phyloP scores from a whole-genome alignment of 371 early-diverging fungal genomes.

The Mortierella sp. region DNA sequence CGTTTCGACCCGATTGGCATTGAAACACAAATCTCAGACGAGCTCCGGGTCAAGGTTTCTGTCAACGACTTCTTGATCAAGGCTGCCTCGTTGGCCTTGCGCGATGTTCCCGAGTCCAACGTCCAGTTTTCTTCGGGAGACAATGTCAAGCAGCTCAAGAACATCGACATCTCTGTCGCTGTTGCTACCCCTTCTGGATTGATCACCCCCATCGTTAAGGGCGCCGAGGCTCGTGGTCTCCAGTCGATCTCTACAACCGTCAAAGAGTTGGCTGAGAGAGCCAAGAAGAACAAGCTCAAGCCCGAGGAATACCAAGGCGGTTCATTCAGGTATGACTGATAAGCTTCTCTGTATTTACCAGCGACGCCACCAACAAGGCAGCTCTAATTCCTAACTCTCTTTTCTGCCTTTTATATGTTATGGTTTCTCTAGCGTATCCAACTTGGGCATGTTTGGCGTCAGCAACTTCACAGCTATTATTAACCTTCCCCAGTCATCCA shows the following conservation, averaged over 20 bases:
- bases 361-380: background rate
- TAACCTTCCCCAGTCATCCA: constrained; percentile 94
- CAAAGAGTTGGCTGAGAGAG: constrained; percentile 76
- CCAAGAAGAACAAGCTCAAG: constrained; percentile 69
- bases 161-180: constrained; percentile 93
- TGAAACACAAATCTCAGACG: constrained; percentile 46
- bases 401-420: constrained; percentile 67
- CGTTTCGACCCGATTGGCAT: constrained; percentile 3
- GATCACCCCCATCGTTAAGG: constrained; percentile 88
- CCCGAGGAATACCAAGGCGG: constrained; percentile 64
- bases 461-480: constrained; percentile 96
- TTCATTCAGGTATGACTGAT: constrained; percentile 44
- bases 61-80: constrained; percentile 92
- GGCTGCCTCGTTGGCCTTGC: constrained; percentile 83
- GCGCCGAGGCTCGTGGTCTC: constrained; percentile 84
- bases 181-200: constrained; percentile 97
- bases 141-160: constrained; percentile 66
- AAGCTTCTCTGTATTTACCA: background rate
- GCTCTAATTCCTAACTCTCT: background rate
- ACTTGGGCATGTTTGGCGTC: constrained; percentile 97
- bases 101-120: constrained; percentile 80
- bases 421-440: constrained; percentile 81
- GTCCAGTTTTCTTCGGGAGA: constrained; percentile 59
- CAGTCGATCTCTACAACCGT: constrained; percentile 87
- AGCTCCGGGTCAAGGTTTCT: constrained; percentile 75